Percentiles rank a stretch among this genome's conserved stretches.
Conservation (phyloP, 2,329 filamentous ascomycete species). For the Verticillium zaregamsianum region DNA sequence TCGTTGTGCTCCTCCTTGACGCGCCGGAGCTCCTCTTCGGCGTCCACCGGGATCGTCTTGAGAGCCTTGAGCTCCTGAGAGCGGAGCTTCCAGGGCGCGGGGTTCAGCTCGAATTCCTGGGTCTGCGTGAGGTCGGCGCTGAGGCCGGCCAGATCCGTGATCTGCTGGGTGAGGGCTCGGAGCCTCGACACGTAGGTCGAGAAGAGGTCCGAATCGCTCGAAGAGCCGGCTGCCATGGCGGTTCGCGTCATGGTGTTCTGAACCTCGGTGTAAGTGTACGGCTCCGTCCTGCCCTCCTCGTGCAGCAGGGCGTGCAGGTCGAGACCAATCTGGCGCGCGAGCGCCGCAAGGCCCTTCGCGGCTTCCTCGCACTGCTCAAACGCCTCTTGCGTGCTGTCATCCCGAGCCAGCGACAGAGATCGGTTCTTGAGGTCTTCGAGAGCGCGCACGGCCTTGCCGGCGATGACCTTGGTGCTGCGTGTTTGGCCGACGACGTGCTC, state of each 20-base stretch:
- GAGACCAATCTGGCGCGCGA: conserved; percentile 63
- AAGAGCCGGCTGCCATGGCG: conserved; percentile 44
- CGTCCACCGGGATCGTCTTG: conserved; percentile 75
- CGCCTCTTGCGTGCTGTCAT: conserved; percentile 50
- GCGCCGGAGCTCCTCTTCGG: conserved; percentile 77
- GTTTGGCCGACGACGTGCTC: conserved; percentile 71
- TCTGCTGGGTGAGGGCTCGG: conserved; percentile 56
- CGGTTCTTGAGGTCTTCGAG: conserved; percentile 73
- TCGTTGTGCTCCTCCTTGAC: conserved; percentile 78
- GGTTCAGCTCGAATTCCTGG: conserved; percentile 71
- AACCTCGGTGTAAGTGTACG: conserved; percentile 64
- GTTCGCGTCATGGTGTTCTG: conserved; percentile 57
- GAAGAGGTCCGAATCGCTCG: conserved; percentile 65
- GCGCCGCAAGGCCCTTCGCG: conserved; percentile 60
- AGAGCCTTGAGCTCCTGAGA: conserved; percentile 78
- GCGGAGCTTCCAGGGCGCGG: conserved; percentile 79
- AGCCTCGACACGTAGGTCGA: conserved; percentile 64
- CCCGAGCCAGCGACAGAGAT: conserved; percentile 67
- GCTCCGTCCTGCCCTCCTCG: conserved; percentile 67
- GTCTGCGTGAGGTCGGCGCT: conserved; percentile 68
- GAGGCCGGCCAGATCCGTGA: conserved; percentile 68
- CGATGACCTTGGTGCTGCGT: conserved; percentile 77
- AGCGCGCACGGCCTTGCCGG: conserved; percentile 71
- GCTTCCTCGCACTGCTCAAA: conserved; percentile 68
- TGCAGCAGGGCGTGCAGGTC: conserved; percentile 62